phyloP scores from a whole-genome alignment of 75 land plant genomes.

The Ceratopteris richardii region DNA sequence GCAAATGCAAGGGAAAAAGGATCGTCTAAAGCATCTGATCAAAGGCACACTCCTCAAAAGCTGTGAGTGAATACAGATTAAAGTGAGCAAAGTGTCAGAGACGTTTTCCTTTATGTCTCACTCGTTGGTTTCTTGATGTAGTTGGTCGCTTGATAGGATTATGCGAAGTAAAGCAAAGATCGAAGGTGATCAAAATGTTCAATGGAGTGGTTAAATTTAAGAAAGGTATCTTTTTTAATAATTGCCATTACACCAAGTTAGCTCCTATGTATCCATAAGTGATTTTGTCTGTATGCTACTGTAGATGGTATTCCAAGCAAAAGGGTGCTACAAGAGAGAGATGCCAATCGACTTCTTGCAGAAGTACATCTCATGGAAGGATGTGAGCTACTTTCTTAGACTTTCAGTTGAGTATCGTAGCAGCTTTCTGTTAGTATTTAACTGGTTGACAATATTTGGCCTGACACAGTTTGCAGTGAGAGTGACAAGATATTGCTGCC shows the following conservation, averaged over 20 bases:
- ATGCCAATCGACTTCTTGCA: background rate
- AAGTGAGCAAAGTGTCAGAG: background rate
- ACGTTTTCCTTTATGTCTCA: background rate
- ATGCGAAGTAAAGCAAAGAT: too few species aligned
- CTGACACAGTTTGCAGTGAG: background rate
- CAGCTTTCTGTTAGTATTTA: too few species aligned
- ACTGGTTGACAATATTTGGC: too few species aligned
- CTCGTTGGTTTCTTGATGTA: too few species aligned
- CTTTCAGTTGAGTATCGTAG: background rate
- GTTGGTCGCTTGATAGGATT: too few species aligned
- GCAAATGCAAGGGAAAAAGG: slow-evolving; percentile 2
- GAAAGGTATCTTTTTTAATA: background rate
- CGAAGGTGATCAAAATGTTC: too few species aligned
- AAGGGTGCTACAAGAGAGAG: background rate
- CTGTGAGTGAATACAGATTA: background rate
- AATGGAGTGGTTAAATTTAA: too few species aligned
- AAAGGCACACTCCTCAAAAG: background rate
- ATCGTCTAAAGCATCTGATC: background rate
- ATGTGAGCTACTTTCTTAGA: background rate
- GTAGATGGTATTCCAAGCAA: slow-evolving; percentile 1
- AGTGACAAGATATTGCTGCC: slow-evolving; percentile 12
- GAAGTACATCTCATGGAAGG: slow-evolving; percentile 1
- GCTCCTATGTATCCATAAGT: background rate
- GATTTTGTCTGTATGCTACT: background rate
- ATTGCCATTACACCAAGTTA: background rate